phyloP scores from a whole-genome alignment of 2,329 filamentous ascomycete genomes.

The Colletotrichum truncatum region DNA sequence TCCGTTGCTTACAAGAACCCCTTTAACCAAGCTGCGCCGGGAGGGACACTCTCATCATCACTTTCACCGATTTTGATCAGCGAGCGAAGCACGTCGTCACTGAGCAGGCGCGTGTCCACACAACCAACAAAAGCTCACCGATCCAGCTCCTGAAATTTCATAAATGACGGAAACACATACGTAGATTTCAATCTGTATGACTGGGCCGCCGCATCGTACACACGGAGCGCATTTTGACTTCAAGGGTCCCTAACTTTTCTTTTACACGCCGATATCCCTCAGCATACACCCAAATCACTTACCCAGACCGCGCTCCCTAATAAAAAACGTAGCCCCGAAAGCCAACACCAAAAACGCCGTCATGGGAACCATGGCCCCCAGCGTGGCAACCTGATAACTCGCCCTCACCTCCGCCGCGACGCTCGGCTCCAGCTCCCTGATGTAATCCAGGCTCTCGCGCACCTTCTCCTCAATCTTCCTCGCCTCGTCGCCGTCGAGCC shows the following conservation, averaged over 20 bases:
- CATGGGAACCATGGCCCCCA: constrained; percentile 51
- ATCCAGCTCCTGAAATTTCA: too few species aligned
- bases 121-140: too few species aligned
- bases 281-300: constrained; percentile 32
- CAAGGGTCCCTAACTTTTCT: neutral
- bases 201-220: too few species aligned
- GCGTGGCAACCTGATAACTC: constrained; percentile 67
- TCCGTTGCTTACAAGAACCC: too few species aligned
- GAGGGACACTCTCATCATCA: too few species aligned
- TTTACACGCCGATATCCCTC: neutral
- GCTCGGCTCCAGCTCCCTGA: constrained; percentile 69
- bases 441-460: constrained; percentile 74
- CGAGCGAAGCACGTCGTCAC: too few species aligned
- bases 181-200: too few species aligned
- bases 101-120: too few species aligned
- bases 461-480: constrained; percentile 74
- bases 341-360: constrained; percentile 46
- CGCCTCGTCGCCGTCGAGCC: constrained; percentile 68
- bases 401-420: constrained; percentile 67
- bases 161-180: too few species aligned
- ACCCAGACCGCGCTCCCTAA: constrained; percentile 65
- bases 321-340: constrained; percentile 55
- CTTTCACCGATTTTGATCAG: too few species aligned
- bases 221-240: too few species aligned
- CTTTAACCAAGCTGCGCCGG: too few species aligned